Percentiles rank a stretch among this genome's conserved stretches.
Evolutionary conservation across 176 grass and related monocot genomes (phyloP).

Genomic region (Bothriochloa decipiens): DNA sequence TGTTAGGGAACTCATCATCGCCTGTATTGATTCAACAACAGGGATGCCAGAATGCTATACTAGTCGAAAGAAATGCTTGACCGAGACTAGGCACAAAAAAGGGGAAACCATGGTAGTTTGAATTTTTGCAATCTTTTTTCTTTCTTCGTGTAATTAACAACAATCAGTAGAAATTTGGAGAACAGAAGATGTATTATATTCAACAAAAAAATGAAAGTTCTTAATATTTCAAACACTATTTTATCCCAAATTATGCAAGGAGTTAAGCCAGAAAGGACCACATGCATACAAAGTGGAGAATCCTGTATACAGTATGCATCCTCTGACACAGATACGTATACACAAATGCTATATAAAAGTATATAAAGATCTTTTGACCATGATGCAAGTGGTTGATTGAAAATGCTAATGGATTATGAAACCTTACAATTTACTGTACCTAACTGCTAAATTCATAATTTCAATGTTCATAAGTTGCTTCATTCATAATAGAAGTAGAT

Average conservation of each 20-base stretch:
- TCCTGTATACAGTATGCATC: not conserved
- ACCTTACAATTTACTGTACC: not conserved
- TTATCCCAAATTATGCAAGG: not conserved
- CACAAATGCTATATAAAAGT: not conserved
- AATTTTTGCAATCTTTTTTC: not conserved
- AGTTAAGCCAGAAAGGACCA: not conserved
- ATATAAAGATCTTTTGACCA: not conserved
- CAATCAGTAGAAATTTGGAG: not conserved
- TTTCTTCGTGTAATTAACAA: not conserved
- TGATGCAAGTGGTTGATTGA: not conserved
- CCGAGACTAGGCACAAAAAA: constrained; percentile 5
- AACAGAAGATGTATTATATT: not conserved
- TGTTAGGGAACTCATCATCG: constrained; percentile 21
- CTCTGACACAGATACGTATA: not conserved
- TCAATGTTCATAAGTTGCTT: not conserved
- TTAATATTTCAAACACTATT: not conserved
- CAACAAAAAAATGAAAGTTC: not conserved
- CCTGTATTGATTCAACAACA: constrained; percentile 20
- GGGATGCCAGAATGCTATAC: constrained; percentile 26
- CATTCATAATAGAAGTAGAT: not conserved
- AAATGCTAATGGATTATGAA: constrained; percentile 10
- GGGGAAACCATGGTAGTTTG: constrained; percentile 21
- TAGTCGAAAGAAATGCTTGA: constrained; percentile 20
- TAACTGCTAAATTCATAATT: not conserved
- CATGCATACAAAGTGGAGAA: not conserved